Base-by-base conservation (phyloP, 768 basidiomycete genomes). In the Hebeloma cylindrosporum region DNA sequence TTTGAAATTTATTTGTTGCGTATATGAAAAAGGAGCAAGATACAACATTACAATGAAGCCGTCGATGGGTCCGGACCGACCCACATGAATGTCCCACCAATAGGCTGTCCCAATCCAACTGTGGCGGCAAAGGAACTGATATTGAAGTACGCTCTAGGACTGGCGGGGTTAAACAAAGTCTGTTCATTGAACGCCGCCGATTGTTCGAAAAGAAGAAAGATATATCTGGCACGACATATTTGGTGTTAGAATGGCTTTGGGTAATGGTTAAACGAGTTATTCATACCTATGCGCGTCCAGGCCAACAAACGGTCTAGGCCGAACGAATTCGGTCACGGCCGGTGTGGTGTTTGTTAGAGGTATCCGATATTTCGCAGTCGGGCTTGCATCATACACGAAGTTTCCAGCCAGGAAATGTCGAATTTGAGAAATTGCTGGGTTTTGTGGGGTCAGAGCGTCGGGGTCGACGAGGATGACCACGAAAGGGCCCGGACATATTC, bases 21-120 rank as follows among this genome's bases (percentile, higher is more conserved):
- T 7, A n/a, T 7, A n/a, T 29, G 28, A n/a, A n/a, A 8, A 29
- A 29, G 28, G 7, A n/a, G 28, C 8, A 29, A n/a, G 28, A 29
- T n/a, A n/a, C n/a, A 26, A 4, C 22, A 40, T 4, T 16, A 25
- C 38, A 2, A 25, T 30, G 27, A 17, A n/a, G 16, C 22, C n/a
- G 33, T 16, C 4, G 34, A 34, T n/a, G 27, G 42, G 27, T 62
- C 58, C 2, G 72, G 68, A 1, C 61, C 70, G 18, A 75, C 72
- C 11, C 64, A 57, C 68, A 75, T 74, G 56, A 72, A 75, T 0
- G 72, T 73, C 21, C 72, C 74, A 3, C 60, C 73, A 29, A 75
- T 62, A 1, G 73, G 73, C 10, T 60, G 53, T 21, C 73, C 75
- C 8, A 77, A 58, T 1, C 65, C 62, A 20, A 69, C 66, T 6